A percentile compares a stretch with the other conserved stretches of the same genome.
Evolutionary conservation across 208 protist genomes (phyloP).

Genomic region (Leishmania turanica): DNA sequence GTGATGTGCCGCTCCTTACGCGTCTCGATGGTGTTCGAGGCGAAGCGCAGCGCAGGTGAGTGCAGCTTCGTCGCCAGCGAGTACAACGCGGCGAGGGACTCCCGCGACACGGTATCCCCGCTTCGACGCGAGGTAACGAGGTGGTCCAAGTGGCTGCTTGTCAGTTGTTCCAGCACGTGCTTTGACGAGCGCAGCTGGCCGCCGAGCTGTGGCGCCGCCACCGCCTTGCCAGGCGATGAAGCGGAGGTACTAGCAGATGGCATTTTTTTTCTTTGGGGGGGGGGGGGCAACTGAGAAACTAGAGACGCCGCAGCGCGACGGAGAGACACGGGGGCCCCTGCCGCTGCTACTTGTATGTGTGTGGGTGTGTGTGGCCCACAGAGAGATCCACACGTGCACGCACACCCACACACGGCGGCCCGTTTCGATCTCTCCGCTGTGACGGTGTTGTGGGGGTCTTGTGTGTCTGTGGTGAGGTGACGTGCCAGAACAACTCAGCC

Average conservation of each 20-base stretch:
- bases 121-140: slow-evolving; percentile 48
- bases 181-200: slow-evolving; percentile 35
- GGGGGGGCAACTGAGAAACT: background rate
- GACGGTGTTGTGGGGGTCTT: background rate
- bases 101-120: slow-evolving; percentile 42
- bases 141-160: slow-evolving; percentile 39
- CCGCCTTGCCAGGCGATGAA: background rate
- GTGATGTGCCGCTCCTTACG: slow-evolving; percentile 64
- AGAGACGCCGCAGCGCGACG: background rate
- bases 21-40: slow-evolving; percentile 63
- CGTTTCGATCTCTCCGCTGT: background rate
- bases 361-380: background rate
- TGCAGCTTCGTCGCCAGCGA: slow-evolving; percentile 73
- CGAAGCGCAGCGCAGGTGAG: slow-evolving; percentile 67
- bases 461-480: background rate
- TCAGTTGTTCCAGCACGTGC: slow-evolving; percentile 27
- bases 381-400: background rate
- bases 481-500: background rate
- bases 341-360: background rate
- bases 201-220: slow-evolving; percentile 12
- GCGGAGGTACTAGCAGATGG: slow-evolving; percentile 2
- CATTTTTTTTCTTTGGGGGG: background rate
- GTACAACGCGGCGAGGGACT: slow-evolving; percentile 80
- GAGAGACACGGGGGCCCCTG: background rate
- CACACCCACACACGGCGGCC: background rate